Evolutionary conservation across 345 rosid species (phyloP).

Genomic region (Eucalyptus regnans): DNA sequence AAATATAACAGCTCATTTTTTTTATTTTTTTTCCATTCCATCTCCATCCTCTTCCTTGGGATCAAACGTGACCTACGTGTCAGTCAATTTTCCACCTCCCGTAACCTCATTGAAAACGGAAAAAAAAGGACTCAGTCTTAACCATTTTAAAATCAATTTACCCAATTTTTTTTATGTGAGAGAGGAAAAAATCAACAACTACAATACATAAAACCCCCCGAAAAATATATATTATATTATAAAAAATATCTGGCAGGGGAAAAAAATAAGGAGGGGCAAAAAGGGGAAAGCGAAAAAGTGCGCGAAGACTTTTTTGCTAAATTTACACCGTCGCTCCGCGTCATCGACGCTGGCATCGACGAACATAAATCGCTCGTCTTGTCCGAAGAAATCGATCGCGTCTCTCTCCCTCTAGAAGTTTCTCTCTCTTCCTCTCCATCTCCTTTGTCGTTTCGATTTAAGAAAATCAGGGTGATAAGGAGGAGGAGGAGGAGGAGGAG

Average conservation of each 20-base stretch:
- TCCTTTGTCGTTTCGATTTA: background rate
- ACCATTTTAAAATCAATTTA: background rate
- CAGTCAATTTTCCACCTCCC: background rate
- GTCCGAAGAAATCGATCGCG: background rate
- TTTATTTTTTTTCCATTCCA: background rate
- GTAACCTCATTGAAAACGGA: background rate
- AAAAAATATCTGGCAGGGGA: background rate
- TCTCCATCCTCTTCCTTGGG: background rate
- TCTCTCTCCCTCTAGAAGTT: background rate
- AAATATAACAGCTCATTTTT: background rate
- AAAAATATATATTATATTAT: background rate
- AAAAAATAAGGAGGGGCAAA: background rate
- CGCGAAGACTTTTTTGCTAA: background rate
- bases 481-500: background rate
- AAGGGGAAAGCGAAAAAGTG: background rate
- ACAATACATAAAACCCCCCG: background rate
- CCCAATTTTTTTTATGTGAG: accelerated
- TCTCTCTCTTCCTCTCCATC: background rate
- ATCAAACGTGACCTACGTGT: background rate
- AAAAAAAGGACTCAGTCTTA: background rate
- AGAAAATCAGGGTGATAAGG: background rate
- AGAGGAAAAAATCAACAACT: background rate
- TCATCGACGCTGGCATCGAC: background rate
- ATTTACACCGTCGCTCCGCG: background rate
- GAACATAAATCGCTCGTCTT: background rate